phyloP scores from a whole-genome alignment of 352 stramenopile species.

The Thalassiosira exigua region DNA sequence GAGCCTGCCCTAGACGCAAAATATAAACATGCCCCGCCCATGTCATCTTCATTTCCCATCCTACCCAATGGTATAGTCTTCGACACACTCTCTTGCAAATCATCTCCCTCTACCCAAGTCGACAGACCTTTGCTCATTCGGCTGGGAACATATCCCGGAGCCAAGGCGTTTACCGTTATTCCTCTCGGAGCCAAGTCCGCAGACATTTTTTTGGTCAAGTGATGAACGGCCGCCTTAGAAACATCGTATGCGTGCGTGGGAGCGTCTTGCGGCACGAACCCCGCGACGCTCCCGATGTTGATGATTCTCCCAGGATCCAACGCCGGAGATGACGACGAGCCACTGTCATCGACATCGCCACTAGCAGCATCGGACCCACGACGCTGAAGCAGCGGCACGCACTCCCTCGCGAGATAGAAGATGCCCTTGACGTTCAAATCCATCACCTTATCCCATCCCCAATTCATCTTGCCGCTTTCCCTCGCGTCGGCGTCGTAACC shows the following conservation, averaged over 20 bases:
- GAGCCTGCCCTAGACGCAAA: constrained; percentile 88
- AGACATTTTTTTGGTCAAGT: constrained; percentile 91
- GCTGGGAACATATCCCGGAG: constrained; percentile 90
- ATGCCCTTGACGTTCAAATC: constrained; percentile 94
- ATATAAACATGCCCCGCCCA: constrained; percentile 92
- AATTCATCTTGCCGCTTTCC: constrained; percentile 79
- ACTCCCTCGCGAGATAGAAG: constrained; percentile 91
- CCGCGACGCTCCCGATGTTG: constrained; percentile 85
- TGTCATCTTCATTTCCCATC: constrained; percentile 90
- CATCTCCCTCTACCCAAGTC: constrained; percentile 48
- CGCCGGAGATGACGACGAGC: constrained; percentile 84
- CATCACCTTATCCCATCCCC: constrained; percentile 91
- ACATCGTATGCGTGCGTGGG: constrained; percentile 93
- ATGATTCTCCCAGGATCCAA: constrained; percentile 82
- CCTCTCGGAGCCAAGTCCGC: constrained; percentile 88
- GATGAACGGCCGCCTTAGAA: constrained; percentile 93
- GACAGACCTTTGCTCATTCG: constrained; percentile 90
- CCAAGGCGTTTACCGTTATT: constrained; percentile 96
- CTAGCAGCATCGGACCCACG: constrained; percentile 10
- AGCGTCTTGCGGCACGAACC: constrained; percentile 88
- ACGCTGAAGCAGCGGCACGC: constrained; percentile 90
- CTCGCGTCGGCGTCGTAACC: constrained; percentile 58
- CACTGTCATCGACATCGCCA: constrained; percentile 17
- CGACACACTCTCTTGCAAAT: constrained; percentile 78
- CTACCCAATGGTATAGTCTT: constrained; percentile 87